Evolutionary conservation across 306 rosid genomes (phyloP).

Genomic region (Malus sieversii): DNA sequence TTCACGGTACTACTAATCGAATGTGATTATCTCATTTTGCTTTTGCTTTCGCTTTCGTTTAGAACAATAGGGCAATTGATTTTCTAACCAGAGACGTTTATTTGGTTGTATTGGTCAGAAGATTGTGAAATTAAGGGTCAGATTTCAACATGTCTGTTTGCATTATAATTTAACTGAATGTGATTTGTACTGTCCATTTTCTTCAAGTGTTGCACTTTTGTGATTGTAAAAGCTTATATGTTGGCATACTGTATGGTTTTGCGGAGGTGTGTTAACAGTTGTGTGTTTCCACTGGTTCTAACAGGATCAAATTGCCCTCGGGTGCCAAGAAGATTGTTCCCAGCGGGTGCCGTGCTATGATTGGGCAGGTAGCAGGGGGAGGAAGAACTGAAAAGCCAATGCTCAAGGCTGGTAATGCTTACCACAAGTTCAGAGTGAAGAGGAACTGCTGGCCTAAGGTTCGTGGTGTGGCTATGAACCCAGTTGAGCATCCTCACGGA

Average conservation of each 20-base stretch:
- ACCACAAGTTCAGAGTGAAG: constrained; percentile 21
- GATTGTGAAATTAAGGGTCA: not conserved
- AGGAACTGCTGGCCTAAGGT: constrained; percentile 22
- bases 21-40: not conserved
- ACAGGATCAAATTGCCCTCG: constrained; percentile 12
- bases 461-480: constrained; percentile 20
- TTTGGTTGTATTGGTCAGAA: not conserved
- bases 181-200: no score
- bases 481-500: constrained; percentile 20
- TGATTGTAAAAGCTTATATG: not conserved
- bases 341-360: constrained; percentile 14
- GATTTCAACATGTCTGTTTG: no score
- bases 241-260: not conserved
- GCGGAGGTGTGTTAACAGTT: not conserved
- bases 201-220: no score
- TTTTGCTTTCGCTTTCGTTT: no score
- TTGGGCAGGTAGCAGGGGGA: constrained; percentile 14
- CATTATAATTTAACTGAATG: no score
- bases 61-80: no score
- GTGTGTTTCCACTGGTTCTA: not conserved
- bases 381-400: constrained; percentile 18
- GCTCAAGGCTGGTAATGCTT: constrained; percentile 18
- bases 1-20: no score
- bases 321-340: constrained; percentile 18
- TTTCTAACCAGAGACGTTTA: not conserved